Evolutionary conservation across 2,329 filamentous ascomycete genomes (phyloP), one percentile per base, ranked within the genome.

Genomic region (Microsporum audouinii): DNA sequence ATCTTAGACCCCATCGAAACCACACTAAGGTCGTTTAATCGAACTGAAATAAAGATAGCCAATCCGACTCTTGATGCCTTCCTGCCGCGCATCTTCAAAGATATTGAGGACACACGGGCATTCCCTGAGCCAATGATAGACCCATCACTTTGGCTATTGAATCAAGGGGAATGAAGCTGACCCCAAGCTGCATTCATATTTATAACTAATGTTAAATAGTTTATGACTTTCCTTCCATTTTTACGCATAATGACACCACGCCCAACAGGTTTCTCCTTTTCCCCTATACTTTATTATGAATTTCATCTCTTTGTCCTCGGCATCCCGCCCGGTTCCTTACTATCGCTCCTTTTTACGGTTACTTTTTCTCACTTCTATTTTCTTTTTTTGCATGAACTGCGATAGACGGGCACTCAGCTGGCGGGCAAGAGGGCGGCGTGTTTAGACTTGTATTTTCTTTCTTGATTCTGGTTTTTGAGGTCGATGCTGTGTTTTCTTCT

Each of bases 11-110:
- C 57, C 5, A 59, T 59, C 17, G 57, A 59, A 59, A 17, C 39
- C 17, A 59, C 33, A 5, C 43, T 59, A 3, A 27, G 57, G 7
- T 49, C 29, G 3, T 45, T 59, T 38, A 59, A 59, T 38, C 39
- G 29, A n/a, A 6, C 57, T 17, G 31, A 59, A n/a, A 59, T 59
- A 23, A 59, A 59, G 41, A 29, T 29, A 3, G 57, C 57, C 41
- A 59, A 59, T n/a, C 57, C 57, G 5, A 47, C 36, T 17, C 43
- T 59, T 4, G 41, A 49, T 38, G 43, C 31, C 4, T 59, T 59
- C 23, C 57, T 59, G 7, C 57, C 57, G 6, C 36, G 57, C 10
- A 59, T 59, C 39, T 59, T 59, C 41, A 38, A 38, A n/a, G 57
- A 59, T 12, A 39, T 59, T 49, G 57, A 59, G 36, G 41, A 47